Base-by-base conservation (phyloP, 1,284 basidiomycete species). In the Pseudozyma hubeiensis region DNA sequence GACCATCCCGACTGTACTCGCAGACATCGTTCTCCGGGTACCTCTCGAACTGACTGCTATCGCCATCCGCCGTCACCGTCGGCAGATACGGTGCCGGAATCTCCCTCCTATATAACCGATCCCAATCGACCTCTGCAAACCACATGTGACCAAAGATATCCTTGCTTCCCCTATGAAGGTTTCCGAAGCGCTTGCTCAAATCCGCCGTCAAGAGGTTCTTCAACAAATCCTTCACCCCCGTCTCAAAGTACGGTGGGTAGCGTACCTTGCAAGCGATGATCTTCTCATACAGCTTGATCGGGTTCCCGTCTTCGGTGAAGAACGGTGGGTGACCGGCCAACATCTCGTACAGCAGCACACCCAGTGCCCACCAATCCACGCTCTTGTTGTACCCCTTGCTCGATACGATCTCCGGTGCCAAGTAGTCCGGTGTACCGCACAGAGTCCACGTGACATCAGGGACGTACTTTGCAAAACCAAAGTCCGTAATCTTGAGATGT, bases 281-380 rank as follows among this genome's bases (percentile, higher is more conserved):
- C 92, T 98, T 99, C 85, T 99, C 96, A 85, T 94, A 99, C 54
- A 97, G 90, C 74, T 88, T 88, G 87, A 90, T 89, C 16, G 89
- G 89, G 78, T 89, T 89, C 30, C 88, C 87, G 72, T 89, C 88
- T 70, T 89, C 85, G 44, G 81, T 84, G 53, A 81, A 84, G 57
- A 84, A 84, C 0, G 83, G 83, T 37, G 83, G 83, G 52, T 84
- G 81, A 39, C 82, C 76, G 5, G 73, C 64, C 19, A 89, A 85
- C 88, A 89, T 89, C 78, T 89, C 88, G 71, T 88, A 89, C 37
- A 89, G 86, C 41, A 99, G 88, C 31, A 99, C 94, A 50, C 96
- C 96, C 35, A 99, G 89, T 0, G 97, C 95, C 85, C 98, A 99
- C 96, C 96, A 99, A 83, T 99, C 97, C 1, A 99, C 96, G 77